phyloP scores from a whole-genome alignment of 2,329 filamentous ascomycete species.

The Stagonosporopsis tanaceti region DNA sequence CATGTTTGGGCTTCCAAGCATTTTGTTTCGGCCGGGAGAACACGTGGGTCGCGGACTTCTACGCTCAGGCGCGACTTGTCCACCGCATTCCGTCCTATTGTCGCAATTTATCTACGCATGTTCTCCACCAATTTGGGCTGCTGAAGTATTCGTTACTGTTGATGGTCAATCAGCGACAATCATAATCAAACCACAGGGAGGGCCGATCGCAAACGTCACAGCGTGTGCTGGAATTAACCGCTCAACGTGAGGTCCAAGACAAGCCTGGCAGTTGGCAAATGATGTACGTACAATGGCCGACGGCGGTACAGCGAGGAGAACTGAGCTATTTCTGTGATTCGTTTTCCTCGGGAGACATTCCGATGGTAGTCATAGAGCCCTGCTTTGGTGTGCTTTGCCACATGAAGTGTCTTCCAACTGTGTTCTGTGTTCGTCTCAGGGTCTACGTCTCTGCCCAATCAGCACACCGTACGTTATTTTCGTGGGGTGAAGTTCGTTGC shows the following conservation, averaged over 20 bases:
- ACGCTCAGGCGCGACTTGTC: not conserved
- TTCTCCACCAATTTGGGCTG: not conserved
- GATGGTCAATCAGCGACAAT: not conserved
- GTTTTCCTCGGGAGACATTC: slow-evolving; percentile 17
- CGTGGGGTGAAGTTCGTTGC: slow-evolving; percentile 35
- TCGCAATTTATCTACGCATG: not conserved
- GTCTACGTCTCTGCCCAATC: slow-evolving; percentile 26
- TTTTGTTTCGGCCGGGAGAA: slow-evolving; percentile 6
- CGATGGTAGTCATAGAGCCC: slow-evolving; percentile 16
- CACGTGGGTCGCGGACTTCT: slow-evolving; percentile 12
- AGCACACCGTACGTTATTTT: slow-evolving; percentile 12
- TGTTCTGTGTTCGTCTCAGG: slow-evolving; percentile 23
- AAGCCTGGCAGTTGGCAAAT: slow-evolving; percentile 25
- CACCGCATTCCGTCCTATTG: not conserved
- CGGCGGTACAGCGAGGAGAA: slow-evolving; percentile 21
- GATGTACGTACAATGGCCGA: slow-evolving; percentile 34
- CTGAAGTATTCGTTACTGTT: not conserved
- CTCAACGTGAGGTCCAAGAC: slow-evolving; percentile 5
- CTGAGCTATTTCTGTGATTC: slow-evolving; percentile 20
- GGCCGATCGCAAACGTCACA: not conserved
- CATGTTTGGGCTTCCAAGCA: not conserved
- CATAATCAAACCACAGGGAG: not conserved
- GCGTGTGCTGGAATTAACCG: not conserved
- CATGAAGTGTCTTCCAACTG: slow-evolving; percentile 10
- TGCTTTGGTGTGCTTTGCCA: slow-evolving; percentile 20